phyloP scores from a whole-genome alignment of 106 monocot genomes.

The Cymbidium sinense region DNA sequence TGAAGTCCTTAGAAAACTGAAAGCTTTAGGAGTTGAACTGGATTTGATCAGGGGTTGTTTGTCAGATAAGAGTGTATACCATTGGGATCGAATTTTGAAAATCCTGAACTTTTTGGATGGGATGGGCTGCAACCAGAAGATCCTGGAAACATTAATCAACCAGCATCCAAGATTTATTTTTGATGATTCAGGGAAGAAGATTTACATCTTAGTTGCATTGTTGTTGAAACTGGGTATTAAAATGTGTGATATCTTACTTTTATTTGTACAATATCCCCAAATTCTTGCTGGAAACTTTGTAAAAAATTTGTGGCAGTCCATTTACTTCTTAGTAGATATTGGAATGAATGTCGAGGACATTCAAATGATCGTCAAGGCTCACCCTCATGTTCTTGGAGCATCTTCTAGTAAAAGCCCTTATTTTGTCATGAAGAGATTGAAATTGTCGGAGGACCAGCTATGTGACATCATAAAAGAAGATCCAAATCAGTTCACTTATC shows the following conservation, averaged over 20 bases:
- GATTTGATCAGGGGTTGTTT: constrained; percentile 64
- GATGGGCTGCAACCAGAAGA: constrained; percentile 38
- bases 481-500: constrained; percentile 36
- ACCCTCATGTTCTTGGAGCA: constrained; percentile 48
- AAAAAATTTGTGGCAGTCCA: constrained; percentile 42
- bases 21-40: constrained; percentile 39
- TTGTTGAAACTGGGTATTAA: constrained; percentile 66
- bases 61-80: constrained; percentile 50
- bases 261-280: constrained; percentile 62
- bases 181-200: constrained; percentile 81
- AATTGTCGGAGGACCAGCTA: constrained; percentile 28
- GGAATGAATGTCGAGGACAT: constrained; percentile 47
- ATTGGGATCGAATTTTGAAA: constrained; percentile 47
- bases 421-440: constrained; percentile 31
- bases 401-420: constrained; percentile 30
- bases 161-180: constrained; percentile 70
- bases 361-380: constrained; percentile 35
- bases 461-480: constrained; percentile 47
- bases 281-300: constrained; percentile 50
- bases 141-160: constrained; percentile 35
- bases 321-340: constrained; percentile 56
- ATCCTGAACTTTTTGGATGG: constrained; percentile 51
- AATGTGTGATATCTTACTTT: constrained; percentile 29
- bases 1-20: constrained; percentile 38
- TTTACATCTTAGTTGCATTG: constrained; percentile 62